Conservation (phyloP, 1,284 basidiomycete genomes). For the Gymnopus androsaceus region DNA sequence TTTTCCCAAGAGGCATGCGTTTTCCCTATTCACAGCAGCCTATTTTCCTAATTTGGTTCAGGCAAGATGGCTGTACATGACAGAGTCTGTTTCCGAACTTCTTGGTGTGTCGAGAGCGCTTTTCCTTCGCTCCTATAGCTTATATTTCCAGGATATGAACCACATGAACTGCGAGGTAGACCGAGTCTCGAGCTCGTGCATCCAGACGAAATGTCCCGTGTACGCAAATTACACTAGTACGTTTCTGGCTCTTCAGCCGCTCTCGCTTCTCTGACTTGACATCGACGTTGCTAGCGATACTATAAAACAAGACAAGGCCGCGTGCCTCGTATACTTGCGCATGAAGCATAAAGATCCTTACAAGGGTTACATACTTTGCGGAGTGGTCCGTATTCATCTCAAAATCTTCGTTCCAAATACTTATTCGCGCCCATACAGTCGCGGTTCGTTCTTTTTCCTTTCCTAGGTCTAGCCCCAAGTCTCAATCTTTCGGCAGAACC, state of each 20-base stretch:
- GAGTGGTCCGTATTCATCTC: slow-evolving; percentile 52
- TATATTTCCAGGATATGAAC: slow-evolving; percentile 59
- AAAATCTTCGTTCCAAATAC: slow-evolving; percentile 2
- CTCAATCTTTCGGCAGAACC: slow-evolving; percentile 42
- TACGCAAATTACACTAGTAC: slow-evolving; percentile 68
- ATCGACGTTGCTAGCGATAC: slow-evolving; percentile 51
- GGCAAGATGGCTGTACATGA: slow-evolving; percentile 72
- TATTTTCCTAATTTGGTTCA: slow-evolving; percentile 28
- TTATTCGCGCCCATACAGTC: slow-evolving; percentile 28
- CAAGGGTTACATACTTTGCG: slow-evolving; percentile 70
- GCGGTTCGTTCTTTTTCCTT: slow-evolving; percentile 28
- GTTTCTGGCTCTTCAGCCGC: slow-evolving; percentile 22
- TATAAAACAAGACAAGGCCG: slow-evolving; percentile 73
- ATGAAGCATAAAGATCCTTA: slow-evolving; percentile 73
- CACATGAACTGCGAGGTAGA: slow-evolving; percentile 63
- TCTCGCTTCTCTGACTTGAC: slow-evolving; percentile 13
- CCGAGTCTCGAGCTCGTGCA: slow-evolving; percentile 73
- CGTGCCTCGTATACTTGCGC: slow-evolving; percentile 71
- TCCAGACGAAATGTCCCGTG: slow-evolving; percentile 68
- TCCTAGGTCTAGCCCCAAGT: background rate
- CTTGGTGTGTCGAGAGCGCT: slow-evolving; percentile 48
- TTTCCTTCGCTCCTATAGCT: slow-evolving; percentile 6
- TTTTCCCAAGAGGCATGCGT: slow-evolving; percentile 64
- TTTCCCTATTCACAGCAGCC: background rate
- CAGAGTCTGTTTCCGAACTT: slow-evolving; percentile 69